Conservation (phyloP, 352 stramenopile genomes). For the Pythium monospermum region DNA sequence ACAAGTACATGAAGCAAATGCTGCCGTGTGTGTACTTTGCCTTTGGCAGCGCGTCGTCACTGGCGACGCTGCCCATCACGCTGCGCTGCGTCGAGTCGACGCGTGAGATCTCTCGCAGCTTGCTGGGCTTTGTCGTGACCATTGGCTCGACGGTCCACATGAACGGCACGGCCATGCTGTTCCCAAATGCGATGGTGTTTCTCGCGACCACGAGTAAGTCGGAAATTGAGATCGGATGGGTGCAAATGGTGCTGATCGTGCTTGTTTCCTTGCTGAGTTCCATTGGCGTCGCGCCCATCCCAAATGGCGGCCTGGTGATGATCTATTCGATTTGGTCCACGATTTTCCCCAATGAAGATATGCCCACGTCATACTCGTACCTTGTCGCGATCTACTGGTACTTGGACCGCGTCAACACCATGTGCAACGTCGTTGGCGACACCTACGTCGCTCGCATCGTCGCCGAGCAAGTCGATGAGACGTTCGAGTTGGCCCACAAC, state of each 20-base stretch:
- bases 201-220: conserved; percentile 44
- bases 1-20: conserved; percentile 60
- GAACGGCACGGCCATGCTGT: conserved; percentile 75
- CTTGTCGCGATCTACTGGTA: conserved; percentile 72
- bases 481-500: conserved; percentile 26
- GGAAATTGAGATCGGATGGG: conserved; percentile 34
- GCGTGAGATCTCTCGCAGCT: conserved; percentile 43
- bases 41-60: conserved; percentile 59
- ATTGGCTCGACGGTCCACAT: conserved; percentile 71
- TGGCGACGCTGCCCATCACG: conserved; percentile 60
- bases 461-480: conserved; percentile 67
- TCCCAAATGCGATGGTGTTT: conserved; percentile 61
- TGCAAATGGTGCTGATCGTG: conserved; percentile 50
- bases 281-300: conserved; percentile 56
- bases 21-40: conserved; percentile 57
- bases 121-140: conserved; percentile 66
- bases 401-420: conserved; percentile 62
- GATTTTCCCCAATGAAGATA: conserved; percentile 46
- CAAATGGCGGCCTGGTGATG: conserved; percentile 66
- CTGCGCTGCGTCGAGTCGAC: conserved; percentile 61
- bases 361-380: conserved; percentile 65
- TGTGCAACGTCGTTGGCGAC: conserved; percentile 66
- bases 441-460: conserved; percentile 73
- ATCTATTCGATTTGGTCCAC: conserved; percentile 73
- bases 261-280: conserved; percentile 60